Conservation (phyloP, 495 filamentous ascomycete species). For the Xylaria longipes region DNA sequence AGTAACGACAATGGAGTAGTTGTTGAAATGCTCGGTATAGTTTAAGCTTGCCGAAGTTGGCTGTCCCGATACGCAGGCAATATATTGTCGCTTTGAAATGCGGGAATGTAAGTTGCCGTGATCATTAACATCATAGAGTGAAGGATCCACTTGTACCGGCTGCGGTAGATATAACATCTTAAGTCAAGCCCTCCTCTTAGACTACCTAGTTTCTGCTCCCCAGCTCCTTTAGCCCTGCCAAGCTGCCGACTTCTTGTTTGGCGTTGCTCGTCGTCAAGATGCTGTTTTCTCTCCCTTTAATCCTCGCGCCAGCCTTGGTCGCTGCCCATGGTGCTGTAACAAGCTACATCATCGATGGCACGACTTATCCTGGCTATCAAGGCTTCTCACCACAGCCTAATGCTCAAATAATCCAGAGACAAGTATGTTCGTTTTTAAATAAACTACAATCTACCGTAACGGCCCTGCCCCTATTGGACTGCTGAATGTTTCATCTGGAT, state of each 20-base stretch:
- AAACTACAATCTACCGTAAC: too few relatives aligned
- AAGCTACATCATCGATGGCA: conserved; percentile 61
- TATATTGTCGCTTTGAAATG: neutral
- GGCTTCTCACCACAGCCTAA: conserved; percentile 54
- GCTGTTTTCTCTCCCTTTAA: conserved; percentile 38
- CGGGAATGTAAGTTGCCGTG: neutral
- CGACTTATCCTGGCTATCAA: conserved; percentile 57
- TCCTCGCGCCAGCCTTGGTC: conserved; percentile 44
- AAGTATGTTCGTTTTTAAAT: neutral
- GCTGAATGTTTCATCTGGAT: neutral
- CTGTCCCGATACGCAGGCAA: neutral
- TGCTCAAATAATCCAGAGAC: conserved; percentile 59
- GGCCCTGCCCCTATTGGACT: too few relatives aligned
- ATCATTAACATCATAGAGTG: neutral
- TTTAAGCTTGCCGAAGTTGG: neutral
- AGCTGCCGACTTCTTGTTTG: neutral
- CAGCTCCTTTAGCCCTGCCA: neutral
- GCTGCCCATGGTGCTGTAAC: conserved; percentile 64
- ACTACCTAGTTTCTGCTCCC: neutral
- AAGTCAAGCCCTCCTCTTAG: neutral
- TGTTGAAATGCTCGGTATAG: neutral
- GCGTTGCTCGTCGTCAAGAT: conserved; percentile 31
- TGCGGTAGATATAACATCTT: conserved; percentile 8
- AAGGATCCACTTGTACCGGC: neutral
- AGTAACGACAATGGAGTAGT: neutral